Conservation (phyloP, 306 rosid genomes). For the Pachyrhizus erosus region DNA sequence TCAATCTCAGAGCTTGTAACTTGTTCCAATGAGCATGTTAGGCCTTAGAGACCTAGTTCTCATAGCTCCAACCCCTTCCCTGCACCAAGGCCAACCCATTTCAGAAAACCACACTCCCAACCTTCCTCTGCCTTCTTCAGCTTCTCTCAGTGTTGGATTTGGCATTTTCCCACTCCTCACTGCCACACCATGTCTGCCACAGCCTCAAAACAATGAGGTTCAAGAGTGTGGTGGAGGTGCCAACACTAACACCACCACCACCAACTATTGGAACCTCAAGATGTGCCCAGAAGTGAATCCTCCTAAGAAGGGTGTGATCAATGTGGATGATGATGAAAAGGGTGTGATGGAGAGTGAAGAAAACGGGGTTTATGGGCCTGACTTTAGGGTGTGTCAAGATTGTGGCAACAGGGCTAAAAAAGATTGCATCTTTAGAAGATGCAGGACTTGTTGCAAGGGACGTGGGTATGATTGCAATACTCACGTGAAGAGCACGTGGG, state of each 20-base stretch:
- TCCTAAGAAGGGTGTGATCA: conserved; percentile 39
- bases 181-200: conserved; percentile 63
- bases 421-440: conserved; percentile 67
- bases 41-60: conserved; percentile 83
- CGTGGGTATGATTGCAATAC: conserved; percentile 72
- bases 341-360: conserved; percentile 44
- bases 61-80: conserved; percentile 63
- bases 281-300: conserved; percentile 53
- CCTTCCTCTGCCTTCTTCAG: conserved; percentile 57
- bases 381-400: conserved; percentile 65
- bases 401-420: conserved; percentile 88
- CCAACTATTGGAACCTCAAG: conserved; percentile 57
- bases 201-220: conserved; percentile 33
- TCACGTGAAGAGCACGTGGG: conserved; percentile 91
- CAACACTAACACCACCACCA: neutral
- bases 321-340: conserved; percentile 35
- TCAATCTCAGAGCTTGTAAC: neutral
- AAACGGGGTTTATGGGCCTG: conserved; percentile 49
- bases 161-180: conserved; percentile 82
- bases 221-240: conserved; percentile 4
- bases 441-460: conserved; percentile 86
- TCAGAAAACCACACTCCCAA: conserved; percentile 58
- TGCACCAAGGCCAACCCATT: conserved; percentile 58
- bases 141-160: conserved; percentile 79
- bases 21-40: conserved; percentile 59